Conservation (phyloP, 225 moss, liverwort and hornwort species). For the Pleurozium schreberi region DNA sequence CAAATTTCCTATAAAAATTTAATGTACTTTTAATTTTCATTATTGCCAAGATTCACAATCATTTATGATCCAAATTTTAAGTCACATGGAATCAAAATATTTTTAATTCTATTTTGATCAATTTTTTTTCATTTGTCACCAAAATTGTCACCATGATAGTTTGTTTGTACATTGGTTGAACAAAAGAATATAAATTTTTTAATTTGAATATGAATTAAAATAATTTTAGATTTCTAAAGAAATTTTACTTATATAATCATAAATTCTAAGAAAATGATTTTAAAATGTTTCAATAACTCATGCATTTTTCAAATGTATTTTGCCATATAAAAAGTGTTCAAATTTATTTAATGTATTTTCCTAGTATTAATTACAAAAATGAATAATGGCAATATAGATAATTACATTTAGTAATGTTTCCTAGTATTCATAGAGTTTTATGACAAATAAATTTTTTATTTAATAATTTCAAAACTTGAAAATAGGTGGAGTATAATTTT, state of each 20-base stretch:
- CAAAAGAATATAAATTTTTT: neutral
- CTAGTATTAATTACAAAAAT: neutral
- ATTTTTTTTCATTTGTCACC: neutral
- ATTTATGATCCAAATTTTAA: neutral
- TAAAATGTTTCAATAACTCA: too few species aligned
- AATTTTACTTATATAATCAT: too few species aligned
- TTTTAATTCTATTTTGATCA: neutral
- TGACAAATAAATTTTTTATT: neutral
- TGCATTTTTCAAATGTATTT: neutral
- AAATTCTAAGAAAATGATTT: fast-evolving
- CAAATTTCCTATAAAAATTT: neutral
- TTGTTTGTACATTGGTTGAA: neutral
- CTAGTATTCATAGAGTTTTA: neutral
- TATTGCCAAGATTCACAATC: neutral
- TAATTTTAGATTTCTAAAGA: too few species aligned
- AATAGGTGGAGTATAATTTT: neutral
- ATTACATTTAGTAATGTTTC: too few species aligned
- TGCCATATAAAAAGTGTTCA: neutral
- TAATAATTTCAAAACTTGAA: neutral
- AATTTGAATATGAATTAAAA: neutral
- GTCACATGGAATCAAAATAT: neutral
- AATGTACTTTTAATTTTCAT: neutral
- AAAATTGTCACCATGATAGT: neutral
- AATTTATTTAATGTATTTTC: neutral
- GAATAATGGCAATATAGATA: neutral